These are phyloP conservation scores for Triticum urartu DNA, from an alignment of 176 grass and related monocot genomes.

Conservation along the genomic window DNA sequence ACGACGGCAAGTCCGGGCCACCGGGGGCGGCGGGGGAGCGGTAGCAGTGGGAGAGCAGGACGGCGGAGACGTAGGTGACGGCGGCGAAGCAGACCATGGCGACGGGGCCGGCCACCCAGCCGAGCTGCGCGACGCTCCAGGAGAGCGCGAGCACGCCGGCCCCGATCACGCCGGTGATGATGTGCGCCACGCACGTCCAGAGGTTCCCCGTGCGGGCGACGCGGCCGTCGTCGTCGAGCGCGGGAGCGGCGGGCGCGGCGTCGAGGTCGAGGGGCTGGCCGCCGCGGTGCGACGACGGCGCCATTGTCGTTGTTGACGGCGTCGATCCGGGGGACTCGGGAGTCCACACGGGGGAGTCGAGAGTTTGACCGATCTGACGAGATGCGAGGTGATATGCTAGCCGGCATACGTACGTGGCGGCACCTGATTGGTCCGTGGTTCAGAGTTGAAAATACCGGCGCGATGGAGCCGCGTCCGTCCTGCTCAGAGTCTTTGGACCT, in stretches of 20 bases:
- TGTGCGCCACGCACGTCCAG: constrained; percentile 70
- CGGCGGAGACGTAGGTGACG: constrained; percentile 64
- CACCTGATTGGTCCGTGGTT: too few relatives aligned
- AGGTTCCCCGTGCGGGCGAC: constrained; percentile 38
- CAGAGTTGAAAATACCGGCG: too few relatives aligned
- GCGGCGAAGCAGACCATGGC: constrained; percentile 59
- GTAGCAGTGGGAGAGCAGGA: constrained; percentile 59
- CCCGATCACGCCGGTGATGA: constrained; percentile 71
- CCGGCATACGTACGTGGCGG: too few relatives aligned
- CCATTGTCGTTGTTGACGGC: constrained; percentile 9
- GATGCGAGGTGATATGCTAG: neutral
- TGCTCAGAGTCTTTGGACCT: too few relatives aligned
- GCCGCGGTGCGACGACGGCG: neutral
- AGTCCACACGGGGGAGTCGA: too few relatives aligned
- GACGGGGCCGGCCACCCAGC: constrained; percentile 45
- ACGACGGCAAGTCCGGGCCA: neutral
- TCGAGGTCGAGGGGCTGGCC: neutral
- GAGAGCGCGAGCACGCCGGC: constrained; percentile 63
- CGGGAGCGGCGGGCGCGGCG: neutral
- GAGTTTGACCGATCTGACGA: neutral
- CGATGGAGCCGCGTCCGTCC: too few relatives aligned
- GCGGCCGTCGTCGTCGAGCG: constrained; percentile 46
- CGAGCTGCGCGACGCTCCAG: constrained; percentile 67
- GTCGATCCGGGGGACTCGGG: neutral
- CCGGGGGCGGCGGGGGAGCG: constrained; percentile 4